Evolutionary conservation across 1,139 yeast genomes (phyloP), one percentile per base, ranked within the genome.

Genomic region (Fermentozyma sake): DNA sequence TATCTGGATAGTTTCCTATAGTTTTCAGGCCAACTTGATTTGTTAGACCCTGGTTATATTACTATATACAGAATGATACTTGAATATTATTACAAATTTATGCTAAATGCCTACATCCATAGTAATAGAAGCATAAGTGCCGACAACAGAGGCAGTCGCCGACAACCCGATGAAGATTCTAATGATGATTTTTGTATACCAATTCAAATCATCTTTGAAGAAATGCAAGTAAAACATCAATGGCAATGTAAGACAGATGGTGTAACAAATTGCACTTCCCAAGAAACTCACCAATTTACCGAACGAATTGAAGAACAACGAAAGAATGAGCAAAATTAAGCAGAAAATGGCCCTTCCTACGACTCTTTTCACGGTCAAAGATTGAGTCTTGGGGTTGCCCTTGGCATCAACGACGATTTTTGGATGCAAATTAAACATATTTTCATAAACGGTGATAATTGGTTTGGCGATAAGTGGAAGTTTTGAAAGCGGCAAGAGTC

Each of bases 251-350:
- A 87, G 61, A 49, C 96, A 89, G 24, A 87, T 79, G 1, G 80
- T 69, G 48, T 82, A 82, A 44, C 96, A 85, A 28, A 89, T 63
- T 3, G 87, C 77, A 19, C 91, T 75, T 4, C 96, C 96, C 41
- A 85, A 61, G 29, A 87, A 75, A 6, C 95, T 85, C 55, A 89
- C 79, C 32, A 87, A 71, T 45, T 77, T 76, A 35, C 93, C 96
- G 55, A 87, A 89, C 18, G 79, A 77, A 4, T 85, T 84, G 44
- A 84, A 72, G 3, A 74, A 32, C 18, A 82, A 62, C 1, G 95
- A 73, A 27, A 79, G 51, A 2, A 58, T 28, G 17, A 81, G 48
- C n/a, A 62, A 44, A 3, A 57, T 26, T 2, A 44, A 20, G 33
- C 52, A 42, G 26, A 48, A 46, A 3, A 49, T 32, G 2, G 53